Percentiles rank a stretch among this genome's conserved stretches.
phyloP scores from a whole-genome alignment of 257 asterid genomes.

The Rhazya stricta region DNA sequence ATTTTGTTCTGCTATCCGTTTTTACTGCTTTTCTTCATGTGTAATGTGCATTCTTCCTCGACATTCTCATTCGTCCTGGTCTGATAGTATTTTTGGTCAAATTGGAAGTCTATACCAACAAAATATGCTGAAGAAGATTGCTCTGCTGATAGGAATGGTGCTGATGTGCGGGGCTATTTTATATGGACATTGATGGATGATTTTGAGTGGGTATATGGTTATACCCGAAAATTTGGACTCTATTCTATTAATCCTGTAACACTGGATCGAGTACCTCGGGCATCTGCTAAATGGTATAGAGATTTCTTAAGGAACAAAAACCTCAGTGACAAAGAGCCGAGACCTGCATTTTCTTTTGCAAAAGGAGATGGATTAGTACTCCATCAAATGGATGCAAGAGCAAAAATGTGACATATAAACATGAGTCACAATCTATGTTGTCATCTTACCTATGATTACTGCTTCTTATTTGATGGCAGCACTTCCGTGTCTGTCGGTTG shows the following conservation, averaged over 20 bases:
- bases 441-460: too few species aligned
- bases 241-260: slow-evolving; percentile 37
- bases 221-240: slow-evolving; percentile 45
- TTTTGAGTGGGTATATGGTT: slow-evolving; percentile 65
- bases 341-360: background rate
- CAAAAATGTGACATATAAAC: background rate
- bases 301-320: slow-evolving; percentile 39
- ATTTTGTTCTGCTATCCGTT: too few species aligned
- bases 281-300: slow-evolving; percentile 59
- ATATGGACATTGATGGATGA: slow-evolving; percentile 73
- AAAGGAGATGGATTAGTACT: background rate
- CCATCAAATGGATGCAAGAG: background rate
- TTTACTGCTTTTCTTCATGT: too few species aligned
- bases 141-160: slow-evolving; percentile 39
- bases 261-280: slow-evolving; percentile 48
- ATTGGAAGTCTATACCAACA: too few species aligned
- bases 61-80: background rate
- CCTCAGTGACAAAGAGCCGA: slow-evolving; percentile 1
- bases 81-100: too few species aligned
- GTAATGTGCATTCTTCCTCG: too few species aligned
- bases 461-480: too few species aligned
- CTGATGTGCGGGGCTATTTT: slow-evolving; percentile 67
- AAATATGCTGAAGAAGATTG: too few species aligned
- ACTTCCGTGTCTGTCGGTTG: too few species aligned
- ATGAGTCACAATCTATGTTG: background rate